These are phyloP conservation scores for Aspergillus texensis DNA, from an alignment of 2,329 filamentous ascomycete genomes.

Conservation along the genomic window DNA sequence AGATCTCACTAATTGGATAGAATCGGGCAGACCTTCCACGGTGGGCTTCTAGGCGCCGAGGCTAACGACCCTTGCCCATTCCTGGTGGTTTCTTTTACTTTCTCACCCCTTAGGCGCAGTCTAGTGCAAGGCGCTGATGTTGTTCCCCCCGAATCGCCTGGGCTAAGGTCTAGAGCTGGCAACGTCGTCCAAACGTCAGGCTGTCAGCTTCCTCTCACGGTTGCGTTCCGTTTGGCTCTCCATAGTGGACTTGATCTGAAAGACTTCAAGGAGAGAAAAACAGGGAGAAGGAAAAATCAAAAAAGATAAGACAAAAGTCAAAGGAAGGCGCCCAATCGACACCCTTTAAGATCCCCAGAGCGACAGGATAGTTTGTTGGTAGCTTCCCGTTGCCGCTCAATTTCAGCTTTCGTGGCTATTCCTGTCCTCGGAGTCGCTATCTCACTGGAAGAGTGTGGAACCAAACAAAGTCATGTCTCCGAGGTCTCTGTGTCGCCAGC, in stretches of 20 bases:
- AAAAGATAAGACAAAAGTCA: neutral
- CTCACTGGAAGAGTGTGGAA: neutral
- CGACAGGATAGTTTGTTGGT: neutral
- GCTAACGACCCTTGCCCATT: neutral
- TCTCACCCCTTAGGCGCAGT: neutral
- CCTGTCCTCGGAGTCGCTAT: neutral
- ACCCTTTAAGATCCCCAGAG: neutral
- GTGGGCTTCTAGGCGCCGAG: conserved; percentile 4
- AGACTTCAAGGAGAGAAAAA: neutral
- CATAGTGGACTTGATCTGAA: neutral
- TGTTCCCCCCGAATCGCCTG: neutral
- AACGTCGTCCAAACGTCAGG: conserved; percentile 14
- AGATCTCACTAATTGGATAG: conserved; percentile 5
- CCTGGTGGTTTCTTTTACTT: neutral
- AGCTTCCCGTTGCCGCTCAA: neutral
- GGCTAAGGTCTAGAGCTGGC: conserved; percentile 3
- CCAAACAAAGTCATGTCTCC: neutral
- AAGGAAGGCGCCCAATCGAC: neutral
- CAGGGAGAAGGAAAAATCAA: neutral
- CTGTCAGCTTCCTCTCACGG: neutral
- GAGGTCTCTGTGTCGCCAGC: conserved; percentile 1
- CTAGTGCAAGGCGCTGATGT: neutral
- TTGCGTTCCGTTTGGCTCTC: conserved; percentile 10
- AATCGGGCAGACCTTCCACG: neutral
- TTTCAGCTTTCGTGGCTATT: conserved; percentile 1